Base-by-base conservation (phyloP, 345 rosid species). In the Fremontodendron californicum region DNA sequence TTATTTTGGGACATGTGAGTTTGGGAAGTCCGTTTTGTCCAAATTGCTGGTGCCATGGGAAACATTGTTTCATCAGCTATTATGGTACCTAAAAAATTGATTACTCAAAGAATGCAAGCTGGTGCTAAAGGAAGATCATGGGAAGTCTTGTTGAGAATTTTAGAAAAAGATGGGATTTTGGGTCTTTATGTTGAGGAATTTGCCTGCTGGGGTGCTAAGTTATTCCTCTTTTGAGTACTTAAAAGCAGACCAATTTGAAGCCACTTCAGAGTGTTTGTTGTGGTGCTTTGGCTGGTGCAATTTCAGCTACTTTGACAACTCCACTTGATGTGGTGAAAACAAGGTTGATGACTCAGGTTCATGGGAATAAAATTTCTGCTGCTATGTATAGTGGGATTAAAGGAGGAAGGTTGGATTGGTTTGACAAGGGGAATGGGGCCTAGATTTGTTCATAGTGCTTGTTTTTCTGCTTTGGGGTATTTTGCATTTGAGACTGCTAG, bases 401-500 rank as follows among this genome's bases (percentile, higher is more conserved):
- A 78, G 88, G 98, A 95, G 83, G 99, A 95, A 83, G 99, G 99
- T 2, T 87, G 91, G 90, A 85, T 92, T 5, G 99, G 97, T 52
- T 90, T 95, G 76, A 90, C 89, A 0, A 84, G 97, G 0, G 98
- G 97, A 45, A 87, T 93, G 89, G 97, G 93, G 9, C 97, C 98
- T 9, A 82, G 97, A 73, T 94, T 95, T 73, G 81, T 95, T 80
- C 99, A 95, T 48, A 95, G 99, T 77, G 98, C 99, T 48, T 89
- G 97, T 75, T 93, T 95, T 82, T 91, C 98, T 0, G 99, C 99
- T 0, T 70, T 95, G 16, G 97, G 98, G 8, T 95, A 95, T 86
- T 91, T 92, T 82, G 99, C 98, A 1, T 93, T 95, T 78, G 98
- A 95, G 91, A 95, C 98, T 6, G 96, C 98, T 0, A 88, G 97